A percentile compares a stretch with the other conserved stretches of the same genome.
phyloP scores from a whole-genome alignment of 1,284 basidiomycete genomes.

The Pulveroboletus sp. region DNA sequence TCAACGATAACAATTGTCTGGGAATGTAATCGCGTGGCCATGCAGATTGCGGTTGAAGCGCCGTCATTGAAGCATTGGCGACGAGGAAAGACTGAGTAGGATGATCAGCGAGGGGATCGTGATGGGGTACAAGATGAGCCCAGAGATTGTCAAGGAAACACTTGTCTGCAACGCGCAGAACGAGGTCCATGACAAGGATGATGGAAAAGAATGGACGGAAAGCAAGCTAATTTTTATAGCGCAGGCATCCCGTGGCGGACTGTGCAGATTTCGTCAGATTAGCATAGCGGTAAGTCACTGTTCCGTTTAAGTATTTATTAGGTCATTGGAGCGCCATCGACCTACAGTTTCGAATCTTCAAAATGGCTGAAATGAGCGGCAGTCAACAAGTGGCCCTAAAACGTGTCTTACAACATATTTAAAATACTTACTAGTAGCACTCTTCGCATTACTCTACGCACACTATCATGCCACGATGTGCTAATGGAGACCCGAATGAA shows the following conservation, averaged over 20 bases:
- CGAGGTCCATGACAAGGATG: conserved; percentile 70
- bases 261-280: too few relatives aligned
- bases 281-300: too few relatives aligned
- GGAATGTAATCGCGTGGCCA: conserved; percentile 81
- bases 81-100: conserved; percentile 27
- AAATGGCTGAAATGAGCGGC: too few relatives aligned
- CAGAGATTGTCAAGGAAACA: conserved; percentile 79
- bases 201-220: not conserved
- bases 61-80: conserved; percentile 32
- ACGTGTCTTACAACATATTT: too few relatives aligned
- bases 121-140: conserved; percentile 69
- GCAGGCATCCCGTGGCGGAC: conserved; percentile 1
- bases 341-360: too few relatives aligned
- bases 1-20: conserved; percentile 80
- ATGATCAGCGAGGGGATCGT: conserved; percentile 34
- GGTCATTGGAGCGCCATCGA: too few relatives aligned
- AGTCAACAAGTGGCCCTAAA: too few relatives aligned
- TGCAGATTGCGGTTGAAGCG: conserved; percentile 46
- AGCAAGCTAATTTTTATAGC: conserved; percentile 26
- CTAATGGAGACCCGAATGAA: too few relatives aligned
- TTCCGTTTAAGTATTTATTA: too few relatives aligned
- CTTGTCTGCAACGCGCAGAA: conserved; percentile 74
- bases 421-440: too few relatives aligned
- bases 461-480: too few relatives aligned
- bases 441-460: too few relatives aligned